Base-by-base conservation (phyloP, 495 filamentous ascomycete species). In the Lasiosphaeria miniovina region DNA sequence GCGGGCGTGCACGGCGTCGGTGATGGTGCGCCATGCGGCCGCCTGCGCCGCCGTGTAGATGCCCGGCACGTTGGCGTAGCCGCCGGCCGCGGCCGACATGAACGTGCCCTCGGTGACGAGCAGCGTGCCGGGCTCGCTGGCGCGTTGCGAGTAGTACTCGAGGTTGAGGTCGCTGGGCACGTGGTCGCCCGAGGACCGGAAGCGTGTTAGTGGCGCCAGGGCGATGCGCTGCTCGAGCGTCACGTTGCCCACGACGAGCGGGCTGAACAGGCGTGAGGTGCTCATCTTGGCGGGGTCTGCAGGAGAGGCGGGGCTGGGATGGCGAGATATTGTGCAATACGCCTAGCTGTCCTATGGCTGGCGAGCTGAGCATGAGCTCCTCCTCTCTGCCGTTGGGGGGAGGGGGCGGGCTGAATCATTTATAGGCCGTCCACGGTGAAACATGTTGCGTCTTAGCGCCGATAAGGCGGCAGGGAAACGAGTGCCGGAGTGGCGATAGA, bases 81-180 rank as follows among this genome's bases (percentile, higher is more conserved):
- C 81, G 55, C 71, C 66, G 34, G 83, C 80, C 52, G 69, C 65
- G 3, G 80, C 70, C 7, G 85, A 78, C 65, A 90, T 84, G 61
- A 85, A 78, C 17, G 87, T 85, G 3, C 77, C 87, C 72, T 93
- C 88, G 15, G 79, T 81, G 63, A 90, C 80, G 52, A 88, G 67
- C 9, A 88, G 77, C 14, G 84, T 86, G n/a, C 86, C 85, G 0
- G 82, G 78, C 9, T 76, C 68, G 36, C 77, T 79, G 55, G 79
- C 83, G 49, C 86, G 80, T 60, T 89, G 86, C 9, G 61, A 57
- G 74, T 89, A 89, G 78, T 89, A 88, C 54, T 82, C 77, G 3
- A 63, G 50, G 17, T 80, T 76, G 35, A 84, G 67, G 4, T 61
- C 49, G 15, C 74, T 72, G 6, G 81, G 82, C 15, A 83, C 78